Conservation (phyloP, 2,329 filamentous ascomycete genomes). For the Beauveria pseudobassiana region DNA sequence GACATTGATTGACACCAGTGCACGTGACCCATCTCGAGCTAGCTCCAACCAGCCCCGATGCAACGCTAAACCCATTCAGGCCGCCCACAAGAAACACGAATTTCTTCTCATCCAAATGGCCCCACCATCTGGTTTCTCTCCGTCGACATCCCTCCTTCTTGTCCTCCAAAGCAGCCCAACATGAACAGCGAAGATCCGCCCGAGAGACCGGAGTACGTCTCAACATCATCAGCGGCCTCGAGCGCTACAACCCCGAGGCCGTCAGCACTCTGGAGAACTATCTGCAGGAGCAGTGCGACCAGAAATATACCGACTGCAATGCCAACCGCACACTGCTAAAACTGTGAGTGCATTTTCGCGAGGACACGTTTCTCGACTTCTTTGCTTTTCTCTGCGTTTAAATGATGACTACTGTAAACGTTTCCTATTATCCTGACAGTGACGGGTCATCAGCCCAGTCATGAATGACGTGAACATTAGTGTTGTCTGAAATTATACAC, state of each 20-base stretch:
- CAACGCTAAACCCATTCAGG: slow-evolving; percentile 27
- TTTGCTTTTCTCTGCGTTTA: slow-evolving; percentile 15
- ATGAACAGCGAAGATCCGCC: slow-evolving; percentile 79
- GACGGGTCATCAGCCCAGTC: slow-evolving; percentile 41
- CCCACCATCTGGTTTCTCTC: slow-evolving; percentile 33
- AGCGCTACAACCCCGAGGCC: slow-evolving; percentile 97
- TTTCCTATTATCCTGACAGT: slow-evolving; percentile 96
- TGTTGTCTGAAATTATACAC: slow-evolving; percentile 11
- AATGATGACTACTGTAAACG: slow-evolving; percentile 77
- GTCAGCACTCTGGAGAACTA: slow-evolving; percentile 91
- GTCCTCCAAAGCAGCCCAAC: slow-evolving; percentile 23
- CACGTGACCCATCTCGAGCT: slow-evolving; percentile 3
- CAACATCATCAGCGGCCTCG: slow-evolving; percentile 89
- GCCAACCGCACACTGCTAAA: slow-evolving; percentile 94
- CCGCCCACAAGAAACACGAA: slow-evolving; percentile 35
- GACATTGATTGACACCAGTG: not conserved
- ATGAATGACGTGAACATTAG: slow-evolving; percentile 57
- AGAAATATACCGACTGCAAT: slow-evolving; percentile 90
- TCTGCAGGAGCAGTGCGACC: slow-evolving; percentile 88
- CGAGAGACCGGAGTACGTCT: slow-evolving; percentile 87
- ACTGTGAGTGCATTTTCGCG: slow-evolving; percentile 60
- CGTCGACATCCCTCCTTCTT: slow-evolving; percentile 20
- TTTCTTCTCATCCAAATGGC: slow-evolving; percentile 29
- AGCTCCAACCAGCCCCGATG: slow-evolving; percentile 9
- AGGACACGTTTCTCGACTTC: not conserved